Percentiles rank a stretch among this genome's conserved stretches.
These are phyloP conservation scores for Craspedostauros australis DNA, from an alignment of 108 stramenopile species.

Conservation along the genomic window DNA sequence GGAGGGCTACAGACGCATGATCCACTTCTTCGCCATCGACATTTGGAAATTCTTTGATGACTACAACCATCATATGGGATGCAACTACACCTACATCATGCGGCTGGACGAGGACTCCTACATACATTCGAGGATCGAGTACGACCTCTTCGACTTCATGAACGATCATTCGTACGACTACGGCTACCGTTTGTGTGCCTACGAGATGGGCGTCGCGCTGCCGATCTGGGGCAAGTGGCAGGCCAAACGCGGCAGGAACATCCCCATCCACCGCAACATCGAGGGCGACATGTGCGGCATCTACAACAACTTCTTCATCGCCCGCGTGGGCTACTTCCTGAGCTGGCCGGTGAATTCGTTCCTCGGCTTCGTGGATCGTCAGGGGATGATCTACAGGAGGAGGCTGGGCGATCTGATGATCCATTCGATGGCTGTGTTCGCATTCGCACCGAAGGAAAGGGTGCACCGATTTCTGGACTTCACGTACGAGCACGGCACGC, in stretches of 20 bases:
- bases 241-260: slow-evolving; percentile 2
- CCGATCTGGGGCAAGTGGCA: slow-evolving; percentile 29
- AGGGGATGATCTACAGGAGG: slow-evolving; percentile 59
- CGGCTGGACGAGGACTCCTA: slow-evolving; percentile 81
- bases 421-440: slow-evolving; percentile 61
- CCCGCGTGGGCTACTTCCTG: slow-evolving; percentile 49
- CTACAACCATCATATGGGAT: slow-evolving; percentile 16
- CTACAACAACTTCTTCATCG: slow-evolving; percentile 79
- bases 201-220: slow-evolving; percentile 49
- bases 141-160: slow-evolving; percentile 75
- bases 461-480: slow-evolving; percentile 79
- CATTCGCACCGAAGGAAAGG: slow-evolving; percentile 42
- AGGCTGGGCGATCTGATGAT: slow-evolving; percentile 73
- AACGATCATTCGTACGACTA: slow-evolving; percentile 37
- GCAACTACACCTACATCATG: slow-evolving; percentile 61
- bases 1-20: slow-evolving; percentile 63
- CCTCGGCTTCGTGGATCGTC: slow-evolving; percentile 50
- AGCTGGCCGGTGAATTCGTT: slow-evolving; percentile 37
- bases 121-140: slow-evolving; percentile 50
- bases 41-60: slow-evolving; percentile 55
- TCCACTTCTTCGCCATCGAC: slow-evolving; percentile 68
- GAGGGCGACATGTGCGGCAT: slow-evolving; percentile 49
- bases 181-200: slow-evolving; percentile 62
- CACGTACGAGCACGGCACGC: slow-evolving; percentile 66
- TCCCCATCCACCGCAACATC: slow-evolving; percentile 22